phyloP scores from a whole-genome alignment of 139 green algal species.

The Asterochloris erici region DNA sequence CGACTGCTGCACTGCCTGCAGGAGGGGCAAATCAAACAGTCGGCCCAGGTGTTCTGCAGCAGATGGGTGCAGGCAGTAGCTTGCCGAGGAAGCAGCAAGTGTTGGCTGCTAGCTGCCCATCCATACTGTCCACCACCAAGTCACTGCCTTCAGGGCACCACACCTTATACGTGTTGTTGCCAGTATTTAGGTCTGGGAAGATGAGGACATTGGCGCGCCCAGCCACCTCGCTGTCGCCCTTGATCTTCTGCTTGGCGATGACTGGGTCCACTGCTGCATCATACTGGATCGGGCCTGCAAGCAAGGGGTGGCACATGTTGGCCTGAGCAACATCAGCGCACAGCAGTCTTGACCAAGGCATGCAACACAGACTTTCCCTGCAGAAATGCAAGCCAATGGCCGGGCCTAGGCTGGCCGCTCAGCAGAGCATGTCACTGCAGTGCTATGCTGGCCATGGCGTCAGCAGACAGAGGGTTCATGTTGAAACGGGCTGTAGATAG shows the following conservation, averaged over 20 bases:
- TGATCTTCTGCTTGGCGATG: constrained; percentile 74
- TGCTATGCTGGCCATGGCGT: not conserved
- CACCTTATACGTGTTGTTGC: constrained; percentile 89
- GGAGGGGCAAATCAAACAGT: too few relatives aligned
- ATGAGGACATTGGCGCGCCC: constrained; percentile 80
- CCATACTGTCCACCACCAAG: not conserved
- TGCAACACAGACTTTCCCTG: too few relatives aligned
- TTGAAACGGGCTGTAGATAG: not conserved
- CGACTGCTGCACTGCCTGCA: constrained; percentile 60
- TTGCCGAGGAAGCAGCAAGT: not conserved
- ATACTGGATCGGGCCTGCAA: constrained; percentile 54
- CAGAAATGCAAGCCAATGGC: too few relatives aligned
- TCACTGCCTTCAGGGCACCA: not conserved
- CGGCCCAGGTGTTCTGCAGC: too few relatives aligned
- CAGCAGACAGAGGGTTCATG: not conserved
- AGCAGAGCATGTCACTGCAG: too few relatives aligned
- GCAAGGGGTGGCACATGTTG: not conserved
- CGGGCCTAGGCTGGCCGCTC: too few relatives aligned
- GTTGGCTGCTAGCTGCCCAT: not conserved
- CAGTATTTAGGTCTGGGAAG: constrained; percentile 92
- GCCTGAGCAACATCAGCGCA: too few relatives aligned
- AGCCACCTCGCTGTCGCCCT: constrained; percentile 68
- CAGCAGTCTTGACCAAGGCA: too few relatives aligned
- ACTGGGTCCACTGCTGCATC: constrained; percentile 79
- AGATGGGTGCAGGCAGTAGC: not conserved